phyloP scores from a whole-genome alignment of 2,329 filamentous ascomycete species.

The Parafenestella ontariensis region DNA sequence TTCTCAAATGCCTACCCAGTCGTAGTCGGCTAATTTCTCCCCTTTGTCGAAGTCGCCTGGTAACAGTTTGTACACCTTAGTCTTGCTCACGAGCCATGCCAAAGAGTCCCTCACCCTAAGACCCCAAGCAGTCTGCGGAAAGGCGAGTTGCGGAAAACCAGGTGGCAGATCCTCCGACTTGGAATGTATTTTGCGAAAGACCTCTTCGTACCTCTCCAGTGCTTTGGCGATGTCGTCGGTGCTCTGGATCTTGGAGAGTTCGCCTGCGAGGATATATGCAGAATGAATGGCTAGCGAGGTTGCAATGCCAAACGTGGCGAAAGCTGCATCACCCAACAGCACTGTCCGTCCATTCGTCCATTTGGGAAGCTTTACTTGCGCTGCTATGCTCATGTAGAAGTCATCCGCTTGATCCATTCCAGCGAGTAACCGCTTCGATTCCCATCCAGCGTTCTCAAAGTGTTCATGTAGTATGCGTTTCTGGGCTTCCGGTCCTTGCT shows the following conservation, averaged over 20 bases:
- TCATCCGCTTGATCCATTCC: constrained; percentile 51
- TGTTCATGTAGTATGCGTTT: constrained; percentile 48
- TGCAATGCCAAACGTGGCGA: constrained; percentile 41
- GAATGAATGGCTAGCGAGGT: constrained; percentile 48
- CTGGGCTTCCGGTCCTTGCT: constrained; percentile 48
- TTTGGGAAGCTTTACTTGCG: constrained; percentile 53
- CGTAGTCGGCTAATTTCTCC: constrained; percentile 5
- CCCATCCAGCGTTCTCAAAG: constrained; percentile 56
- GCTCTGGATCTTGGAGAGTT: constrained; percentile 33
- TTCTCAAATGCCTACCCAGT: constrained; percentile 7
- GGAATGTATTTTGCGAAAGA: constrained; percentile 23
- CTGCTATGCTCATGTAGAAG: constrained; percentile 57
- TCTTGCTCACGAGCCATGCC: constrained; percentile 9
- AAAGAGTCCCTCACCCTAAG: constrained; percentile 17
- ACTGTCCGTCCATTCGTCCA: constrained; percentile 59
- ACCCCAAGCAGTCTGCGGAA: constrained; percentile 42
- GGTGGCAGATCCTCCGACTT: constrained; percentile 14
- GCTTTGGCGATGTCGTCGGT: constrained; percentile 26
- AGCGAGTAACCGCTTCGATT: constrained; percentile 52
- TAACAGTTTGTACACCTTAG: constrained; percentile 9
- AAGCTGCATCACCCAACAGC: constrained; percentile 62
- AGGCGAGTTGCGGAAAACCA: constrained; percentile 31
- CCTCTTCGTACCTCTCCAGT: constrained; percentile 29
- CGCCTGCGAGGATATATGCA: constrained; percentile 50
- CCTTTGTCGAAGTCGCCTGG: neutral